Evolutionary conservation across 495 filamentous ascomycete genomes (phyloP).

Genomic region (Platismatia glauca): DNA sequence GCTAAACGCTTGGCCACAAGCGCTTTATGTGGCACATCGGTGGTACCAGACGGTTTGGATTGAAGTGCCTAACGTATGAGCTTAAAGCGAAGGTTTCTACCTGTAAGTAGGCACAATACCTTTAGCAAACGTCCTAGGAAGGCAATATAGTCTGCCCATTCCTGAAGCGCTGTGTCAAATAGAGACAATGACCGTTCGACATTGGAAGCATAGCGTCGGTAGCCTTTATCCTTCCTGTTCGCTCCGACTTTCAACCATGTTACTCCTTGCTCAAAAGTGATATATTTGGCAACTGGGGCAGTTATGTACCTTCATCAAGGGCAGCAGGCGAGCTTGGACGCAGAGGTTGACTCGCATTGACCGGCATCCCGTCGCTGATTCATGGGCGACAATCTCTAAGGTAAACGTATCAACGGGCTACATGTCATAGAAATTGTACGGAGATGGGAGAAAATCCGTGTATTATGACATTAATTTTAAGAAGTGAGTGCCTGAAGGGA

Average conservation of each 20-base stretch:
- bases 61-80: conserved; percentile 52
- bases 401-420: background rate
- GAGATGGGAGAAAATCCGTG: background rate
- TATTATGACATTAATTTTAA: background rate
- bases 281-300: background rate
- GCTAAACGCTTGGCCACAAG: conserved; percentile 83
- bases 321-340: conserved; percentile 16
- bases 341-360: conserved; percentile 2
- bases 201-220: conserved; percentile 79
- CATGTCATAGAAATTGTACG: background rate
- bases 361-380: conserved; percentile 4
- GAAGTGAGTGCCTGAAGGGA: conserved; percentile 3
- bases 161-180: conserved; percentile 88
- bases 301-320: conserved; percentile 12
- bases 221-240: conserved; percentile 73
- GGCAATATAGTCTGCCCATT: conserved; percentile 99
- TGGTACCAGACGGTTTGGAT: conserved; percentile 61
- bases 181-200: conserved; percentile 81
- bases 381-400: background rate
- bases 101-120: conserved; percentile 22
- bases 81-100: background rate
- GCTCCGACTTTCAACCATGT: background rate
- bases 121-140: conserved; percentile 88
- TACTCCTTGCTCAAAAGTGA: background rate
- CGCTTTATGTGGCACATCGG: conserved; percentile 71